Evolutionary conservation across 1,139 yeast genomes (phyloP), one percentile per base, ranked within the genome.

Genomic region (Protomyces macrosporus): DNA sequence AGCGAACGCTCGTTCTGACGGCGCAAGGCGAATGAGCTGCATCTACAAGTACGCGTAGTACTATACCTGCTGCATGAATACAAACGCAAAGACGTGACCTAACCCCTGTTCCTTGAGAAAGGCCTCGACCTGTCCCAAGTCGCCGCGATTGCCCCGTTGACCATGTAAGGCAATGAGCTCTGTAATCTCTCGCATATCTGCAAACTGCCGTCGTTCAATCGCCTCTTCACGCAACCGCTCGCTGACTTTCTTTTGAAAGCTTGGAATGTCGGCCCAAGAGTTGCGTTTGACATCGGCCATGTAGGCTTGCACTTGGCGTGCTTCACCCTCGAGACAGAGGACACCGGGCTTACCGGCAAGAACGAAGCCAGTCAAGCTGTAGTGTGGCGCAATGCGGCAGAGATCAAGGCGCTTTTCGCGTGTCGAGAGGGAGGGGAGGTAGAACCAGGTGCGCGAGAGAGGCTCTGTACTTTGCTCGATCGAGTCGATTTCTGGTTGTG

Each of bases 1-100:
- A 85, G 10, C 79, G 95, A 70, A 81, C 80, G 65, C 76, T 87
- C 36, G 84, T 88, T 12, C 91, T 90, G 16, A 88, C 95, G 0
- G 81, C 88, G 68, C 85, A 87, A 69, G 95, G 95, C 4, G 77
- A 77, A 16, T 42, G 32, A 42, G 4, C 10, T 39, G 42, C 5
- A 39, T 14, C 14, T 14, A 39, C n/a, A 14, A n/a, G 30, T 1
- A 30, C 16, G 23, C 10, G 9, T 6, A 16, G 6, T 14, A 6
- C 16, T 14, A 42, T 14, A 42, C 1, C 9, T 42, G 55, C 37
- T 58, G 56, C 62, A 58, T 52, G 40, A 60, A 53, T 30, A 60
- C 58, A n/a, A 23, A 34, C 2, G 37, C 45, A 35, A 60, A 60
- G 32, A 55, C 58, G 23, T 53, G 53, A 2, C 52, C 58, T 16